phyloP scores from a whole-genome alignment of 805 yeast species.

The Candida namnaoensis region DNA sequence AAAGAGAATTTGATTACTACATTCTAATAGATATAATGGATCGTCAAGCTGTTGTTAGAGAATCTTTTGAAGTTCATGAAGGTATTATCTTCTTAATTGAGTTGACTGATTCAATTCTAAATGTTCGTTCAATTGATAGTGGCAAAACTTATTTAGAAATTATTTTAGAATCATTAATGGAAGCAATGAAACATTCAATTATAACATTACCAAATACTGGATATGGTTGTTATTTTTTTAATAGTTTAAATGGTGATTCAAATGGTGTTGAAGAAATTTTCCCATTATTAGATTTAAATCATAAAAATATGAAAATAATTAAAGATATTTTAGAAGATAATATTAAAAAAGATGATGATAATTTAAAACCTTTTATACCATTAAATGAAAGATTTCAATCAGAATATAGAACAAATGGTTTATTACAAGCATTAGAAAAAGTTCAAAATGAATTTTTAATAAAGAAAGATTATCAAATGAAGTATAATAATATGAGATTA shows the following conservation, averaged over 20 bases:
- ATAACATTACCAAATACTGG: constrained; percentile 63
- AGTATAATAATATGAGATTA: constrained; percentile 48
- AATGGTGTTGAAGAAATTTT: constrained; percentile 42
- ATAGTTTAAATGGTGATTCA: constrained; percentile 27
- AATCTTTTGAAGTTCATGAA: constrained; percentile 40
- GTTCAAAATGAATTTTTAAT: constrained; percentile 47
- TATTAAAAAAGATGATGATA: constrained; percentile 6
- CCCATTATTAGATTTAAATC: constrained; percentile 44
- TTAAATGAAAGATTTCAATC: constrained; percentile 21
- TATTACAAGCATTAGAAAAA: constrained; percentile 36
- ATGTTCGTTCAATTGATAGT: constrained; percentile 23
- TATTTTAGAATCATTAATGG: constrained; percentile 47
- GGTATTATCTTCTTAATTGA: constrained; percentile 60
- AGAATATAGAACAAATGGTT: constrained; percentile 18
- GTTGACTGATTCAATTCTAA: constrained; percentile 37
- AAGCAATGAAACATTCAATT: constrained; percentile 58
- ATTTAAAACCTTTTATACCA: constrained; percentile 13
- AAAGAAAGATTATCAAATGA: constrained; percentile 27
- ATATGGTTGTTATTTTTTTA: constrained; percentile 62
- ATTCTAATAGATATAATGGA: neutral
- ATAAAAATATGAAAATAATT: constrained; percentile 46
- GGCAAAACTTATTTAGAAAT: constrained; percentile 36
- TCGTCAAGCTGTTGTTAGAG: neutral
- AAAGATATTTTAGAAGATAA: constrained; percentile 42
- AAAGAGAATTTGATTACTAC: no score